Evolutionary conservation across 805 yeast genomes (phyloP), one percentile per base, ranked within the genome.

Genomic region (Hanseniaspora pseudoguilliermondii): DNA sequence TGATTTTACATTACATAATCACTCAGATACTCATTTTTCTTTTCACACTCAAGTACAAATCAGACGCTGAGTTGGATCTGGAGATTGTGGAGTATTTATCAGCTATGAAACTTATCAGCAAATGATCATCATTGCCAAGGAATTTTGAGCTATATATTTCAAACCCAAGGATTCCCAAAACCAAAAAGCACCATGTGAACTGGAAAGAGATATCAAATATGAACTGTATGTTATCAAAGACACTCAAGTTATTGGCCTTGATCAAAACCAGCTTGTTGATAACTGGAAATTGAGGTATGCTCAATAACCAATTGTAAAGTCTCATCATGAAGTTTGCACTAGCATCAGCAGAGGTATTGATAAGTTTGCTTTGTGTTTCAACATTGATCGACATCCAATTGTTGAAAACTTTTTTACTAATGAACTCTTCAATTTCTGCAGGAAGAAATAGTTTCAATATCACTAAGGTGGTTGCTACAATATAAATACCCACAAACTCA

Each of bases 401-500:
- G 11, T 36, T 44, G 2, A 52, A 44, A 2, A 52, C 39, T 34
- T 35, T 41, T 27, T 40, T 38, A 25, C 44, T 38, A 18, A 52
- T 25, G 34, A 44, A 52, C n/a, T 36, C 49, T 44, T 52, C 55
- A 52, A 52, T 44, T 38, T 52, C 55, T 3, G 40, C 34, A 4
- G 55, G 47, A 8, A 52, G 29, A 27, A 52, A 52, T 10, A 52
- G 27, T 16, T 52, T 52, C 34, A 52, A 35, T 15, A 52, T 52
- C 1, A 52, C 55, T 15, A 52, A 36, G 2, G 47, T 43, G 21
- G 55, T 52, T 15, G 55, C 55, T 4, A 52, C 29, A 20, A 52
- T 52, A 25, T 52, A 52, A 10, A 52, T 44, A 16, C 55, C 55
- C 15, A 52, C 34, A 38, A 52, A 44, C 23, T 52, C 55, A 29